Conservation (phyloP, 345 rosid genomes). For the Capsella bursapastoris region DNA sequence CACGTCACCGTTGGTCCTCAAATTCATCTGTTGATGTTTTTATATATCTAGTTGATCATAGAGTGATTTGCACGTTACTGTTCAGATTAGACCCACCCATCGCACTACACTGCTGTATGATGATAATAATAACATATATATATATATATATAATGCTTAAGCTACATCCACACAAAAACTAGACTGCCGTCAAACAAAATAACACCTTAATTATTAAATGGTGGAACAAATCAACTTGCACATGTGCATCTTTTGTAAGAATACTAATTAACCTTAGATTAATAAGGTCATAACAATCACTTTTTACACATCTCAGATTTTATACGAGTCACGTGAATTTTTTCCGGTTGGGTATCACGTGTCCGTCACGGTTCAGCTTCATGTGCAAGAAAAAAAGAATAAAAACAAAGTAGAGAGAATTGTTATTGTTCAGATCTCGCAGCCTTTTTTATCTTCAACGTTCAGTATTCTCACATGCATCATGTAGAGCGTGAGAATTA, state of each 20-base stretch:
- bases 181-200: background rate
- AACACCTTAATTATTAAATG: background rate
- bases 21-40: slow-evolving; percentile 12
- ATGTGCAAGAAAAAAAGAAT: slow-evolving; percentile 30
- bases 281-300: no score
- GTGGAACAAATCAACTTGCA: background rate
- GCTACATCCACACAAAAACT: slow-evolving; percentile 15
- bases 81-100: slow-evolving; percentile 29
- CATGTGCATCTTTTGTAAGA: slow-evolving; percentile 7
- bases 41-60: slow-evolving; percentile 6
- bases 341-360: slow-evolving; percentile 36
- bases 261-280: no score
- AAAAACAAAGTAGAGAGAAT: background rate
- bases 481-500: slow-evolving; percentile 4
- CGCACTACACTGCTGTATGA: slow-evolving; percentile 28
- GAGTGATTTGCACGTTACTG: slow-evolving; percentile 47
- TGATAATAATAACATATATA: background rate
- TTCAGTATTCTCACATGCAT: slow-evolving; percentile 27
- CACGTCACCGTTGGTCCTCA: slow-evolving; percentile 36
- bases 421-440: slow-evolving; percentile 42
- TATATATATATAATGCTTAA: slow-evolving; percentile 9
- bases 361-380: slow-evolving; percentile 33
- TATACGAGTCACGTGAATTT: slow-evolving; percentile 32
- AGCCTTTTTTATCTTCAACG: slow-evolving; percentile 29
- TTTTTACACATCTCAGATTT: no score